Percentiles rank a stretch among this genome's conserved stretches.
Conservation (phyloP, 139 green algal species). For the Picochlorum sp. region DNA sequence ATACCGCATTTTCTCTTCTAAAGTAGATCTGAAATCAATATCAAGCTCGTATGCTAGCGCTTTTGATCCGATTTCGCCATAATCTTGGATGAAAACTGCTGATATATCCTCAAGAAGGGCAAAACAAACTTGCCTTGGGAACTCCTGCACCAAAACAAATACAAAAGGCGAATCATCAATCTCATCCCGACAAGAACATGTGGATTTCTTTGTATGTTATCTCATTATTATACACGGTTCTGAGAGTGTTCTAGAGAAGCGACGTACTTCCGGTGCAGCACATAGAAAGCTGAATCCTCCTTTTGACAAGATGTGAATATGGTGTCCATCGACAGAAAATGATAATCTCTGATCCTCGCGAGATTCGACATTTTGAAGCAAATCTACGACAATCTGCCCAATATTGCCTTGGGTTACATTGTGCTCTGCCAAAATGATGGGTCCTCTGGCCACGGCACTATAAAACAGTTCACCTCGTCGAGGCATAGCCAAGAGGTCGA, state of each 20-base stretch:
- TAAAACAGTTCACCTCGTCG: too few species aligned
- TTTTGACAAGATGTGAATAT: conserved; percentile 75
- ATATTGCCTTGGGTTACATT: background rate
- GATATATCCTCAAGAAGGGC: conserved; percentile 80
- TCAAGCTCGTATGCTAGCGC: conserved; percentile 84
- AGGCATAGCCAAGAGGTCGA: too few species aligned
- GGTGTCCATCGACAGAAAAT: conserved; percentile 45
- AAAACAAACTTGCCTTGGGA: conserved; percentile 81
- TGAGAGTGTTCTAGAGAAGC: too few species aligned
- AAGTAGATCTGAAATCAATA: conserved; percentile 59
- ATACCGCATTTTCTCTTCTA: conserved; percentile 22
- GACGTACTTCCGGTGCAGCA: background rate
- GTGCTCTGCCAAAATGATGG: conserved; percentile 66
- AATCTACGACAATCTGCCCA: background rate
- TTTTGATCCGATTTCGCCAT: conserved; percentile 30
- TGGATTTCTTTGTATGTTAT: too few species aligned
- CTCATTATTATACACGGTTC: too few species aligned
- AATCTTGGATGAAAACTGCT: conserved; percentile 47
- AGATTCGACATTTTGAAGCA: conserved; percentile 63
- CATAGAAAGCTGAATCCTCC: conserved; percentile 60
- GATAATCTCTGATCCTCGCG: conserved; percentile 24
- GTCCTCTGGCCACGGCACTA: conserved; percentile 53
- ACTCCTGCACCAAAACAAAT: too few species aligned
- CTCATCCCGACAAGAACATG: too few species aligned
- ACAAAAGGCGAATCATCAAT: too few species aligned